Evolutionary conservation across 2,329 filamentous ascomycete genomes (phyloP).

Genomic region (Apiospora arundinis): DNA sequence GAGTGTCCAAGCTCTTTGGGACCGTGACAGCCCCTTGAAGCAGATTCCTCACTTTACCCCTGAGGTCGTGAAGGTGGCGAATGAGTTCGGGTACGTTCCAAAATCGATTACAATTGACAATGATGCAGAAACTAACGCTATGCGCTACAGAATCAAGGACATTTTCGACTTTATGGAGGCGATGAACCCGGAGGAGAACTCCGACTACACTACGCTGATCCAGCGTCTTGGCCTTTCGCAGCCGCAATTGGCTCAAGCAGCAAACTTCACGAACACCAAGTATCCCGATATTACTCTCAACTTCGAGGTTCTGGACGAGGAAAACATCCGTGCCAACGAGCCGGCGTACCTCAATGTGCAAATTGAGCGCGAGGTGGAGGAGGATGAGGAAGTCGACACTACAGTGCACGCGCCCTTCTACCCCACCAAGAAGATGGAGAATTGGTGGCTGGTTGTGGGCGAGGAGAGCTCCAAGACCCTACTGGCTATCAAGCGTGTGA

Average conservation of each 20-base stretch:
- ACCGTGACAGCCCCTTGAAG: conserved; percentile 94
- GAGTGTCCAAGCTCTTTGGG: conserved; percentile 99
- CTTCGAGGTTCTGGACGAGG: conserved; percentile 82
- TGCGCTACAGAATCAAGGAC: conserved; percentile 74
- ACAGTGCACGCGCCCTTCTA: conserved; percentile 96
- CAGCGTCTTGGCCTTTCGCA: conserved; percentile 81
- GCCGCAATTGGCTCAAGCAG: conserved; percentile 84
- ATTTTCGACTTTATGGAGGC: conserved; percentile 98
- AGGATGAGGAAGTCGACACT: conserved; percentile 74
- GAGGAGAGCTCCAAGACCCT: conserved; percentile 89
- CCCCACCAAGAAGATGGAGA: conserved; percentile 89
- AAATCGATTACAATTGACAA: background rate
- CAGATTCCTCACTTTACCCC: conserved; percentile 95
- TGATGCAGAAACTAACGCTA: background rate
- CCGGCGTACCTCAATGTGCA: conserved; percentile 84
- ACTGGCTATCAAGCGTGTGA: conserved; percentile 92
- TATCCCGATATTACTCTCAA: conserved; percentile 95
- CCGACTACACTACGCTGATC: conserved; percentile 78
- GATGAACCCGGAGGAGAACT: conserved; percentile 95
- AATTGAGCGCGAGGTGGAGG: conserved; percentile 83
- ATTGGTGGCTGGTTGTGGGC: conserved; percentile 97
- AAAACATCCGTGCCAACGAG: conserved; percentile 79
- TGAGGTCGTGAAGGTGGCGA: conserved; percentile 82
- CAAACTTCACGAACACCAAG: conserved; percentile 92
- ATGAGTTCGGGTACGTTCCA: conserved; percentile 72